Percentiles rank a stretch among this genome's conserved stretches.
phyloP scores from a whole-genome alignment of 306 rosid species.

The Ceratonia siliqua region DNA sequence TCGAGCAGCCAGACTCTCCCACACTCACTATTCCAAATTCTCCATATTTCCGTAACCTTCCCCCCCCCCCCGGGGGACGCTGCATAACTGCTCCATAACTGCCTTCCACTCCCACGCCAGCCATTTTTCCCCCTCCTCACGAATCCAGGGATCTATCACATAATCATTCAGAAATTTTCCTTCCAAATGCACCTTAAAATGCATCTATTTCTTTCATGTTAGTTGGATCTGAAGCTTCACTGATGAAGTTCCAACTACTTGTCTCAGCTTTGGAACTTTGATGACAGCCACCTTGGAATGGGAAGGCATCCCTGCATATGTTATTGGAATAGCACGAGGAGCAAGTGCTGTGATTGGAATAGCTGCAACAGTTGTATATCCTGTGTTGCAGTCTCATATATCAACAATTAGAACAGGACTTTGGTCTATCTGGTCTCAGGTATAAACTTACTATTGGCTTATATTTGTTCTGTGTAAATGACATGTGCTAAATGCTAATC shows the following conservation, averaged over 20 bases:
- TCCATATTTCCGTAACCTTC: too few relatives aligned
- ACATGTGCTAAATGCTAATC: neutral
- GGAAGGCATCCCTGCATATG: slow-evolving; percentile 80
- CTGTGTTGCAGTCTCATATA: slow-evolving; percentile 59
- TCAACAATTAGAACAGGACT: slow-evolving; percentile 73
- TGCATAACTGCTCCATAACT: too few relatives aligned
- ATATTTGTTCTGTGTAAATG: neutral
- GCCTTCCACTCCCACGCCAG: too few relatives aligned
- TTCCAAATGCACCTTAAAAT: neutral
- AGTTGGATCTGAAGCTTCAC: slow-evolving; percentile 12
- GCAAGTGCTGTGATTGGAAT: slow-evolving; percentile 73
- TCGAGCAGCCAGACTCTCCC: too few relatives aligned
- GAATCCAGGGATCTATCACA: too few relatives aligned
- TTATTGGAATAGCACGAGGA: slow-evolving; percentile 79
- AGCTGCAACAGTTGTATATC: slow-evolving; percentile 66
- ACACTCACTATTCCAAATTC: too few relatives aligned
- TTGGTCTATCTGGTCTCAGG: slow-evolving; percentile 94
- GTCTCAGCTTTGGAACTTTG: slow-evolving; percentile 79
- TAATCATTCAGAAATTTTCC: neutral
- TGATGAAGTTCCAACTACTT: slow-evolving; percentile 27
- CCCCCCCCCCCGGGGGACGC: too few relatives aligned
- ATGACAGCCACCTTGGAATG: slow-evolving; percentile 92
- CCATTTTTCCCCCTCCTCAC: too few relatives aligned
- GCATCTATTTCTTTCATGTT: slow-evolving; percentile 5
- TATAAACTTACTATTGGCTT: slow-evolving; percentile 21